Conservation (phyloP, 2,329 filamentous ascomycete species). For the Xylaria sp. region DNA sequence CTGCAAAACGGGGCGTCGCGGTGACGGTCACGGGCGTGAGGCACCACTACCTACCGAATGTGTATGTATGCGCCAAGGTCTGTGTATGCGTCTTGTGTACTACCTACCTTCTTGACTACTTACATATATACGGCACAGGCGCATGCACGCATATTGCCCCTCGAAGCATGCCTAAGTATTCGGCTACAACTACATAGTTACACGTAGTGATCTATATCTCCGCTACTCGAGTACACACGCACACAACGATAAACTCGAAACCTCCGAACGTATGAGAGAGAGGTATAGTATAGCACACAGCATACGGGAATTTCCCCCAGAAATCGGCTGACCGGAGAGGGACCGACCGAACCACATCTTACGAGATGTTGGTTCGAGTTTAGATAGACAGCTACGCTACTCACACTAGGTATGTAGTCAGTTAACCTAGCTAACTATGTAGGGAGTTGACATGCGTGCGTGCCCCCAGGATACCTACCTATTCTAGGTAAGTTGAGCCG, state of each 20-base stretch:
- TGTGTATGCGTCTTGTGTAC: background rate
- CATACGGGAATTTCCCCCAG: background rate
- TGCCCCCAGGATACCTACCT: background rate
- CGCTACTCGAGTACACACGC: background rate
- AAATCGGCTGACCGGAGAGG: conserved; percentile 5
- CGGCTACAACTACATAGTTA: background rate
- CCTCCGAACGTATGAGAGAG: background rate
- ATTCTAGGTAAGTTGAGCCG: conserved; percentile 4
- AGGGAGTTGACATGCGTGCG: conserved; percentile 1
- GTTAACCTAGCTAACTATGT: background rate
- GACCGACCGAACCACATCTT: conserved; percentile 7
- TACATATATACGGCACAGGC: background rate
- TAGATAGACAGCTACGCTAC: background rate
- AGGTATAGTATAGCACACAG: background rate
- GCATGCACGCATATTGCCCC: background rate
- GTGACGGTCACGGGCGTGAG: conserved; percentile 4
- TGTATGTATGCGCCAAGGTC: background rate
- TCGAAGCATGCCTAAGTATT: background rate
- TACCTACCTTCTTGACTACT: background rate
- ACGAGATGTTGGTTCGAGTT: conserved; percentile 3
- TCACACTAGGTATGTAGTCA: conserved; percentile 1
- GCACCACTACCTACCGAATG: background rate
- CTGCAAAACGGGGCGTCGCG: conserved; percentile 1
- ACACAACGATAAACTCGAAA: background rate
- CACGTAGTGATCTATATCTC: background rate